A percentile compares a stretch with the other conserved stretches of the same genome.
phyloP scores from a whole-genome alignment of 2,329 filamentous ascomycete species.

The Chrysosporium queenslandicum region DNA sequence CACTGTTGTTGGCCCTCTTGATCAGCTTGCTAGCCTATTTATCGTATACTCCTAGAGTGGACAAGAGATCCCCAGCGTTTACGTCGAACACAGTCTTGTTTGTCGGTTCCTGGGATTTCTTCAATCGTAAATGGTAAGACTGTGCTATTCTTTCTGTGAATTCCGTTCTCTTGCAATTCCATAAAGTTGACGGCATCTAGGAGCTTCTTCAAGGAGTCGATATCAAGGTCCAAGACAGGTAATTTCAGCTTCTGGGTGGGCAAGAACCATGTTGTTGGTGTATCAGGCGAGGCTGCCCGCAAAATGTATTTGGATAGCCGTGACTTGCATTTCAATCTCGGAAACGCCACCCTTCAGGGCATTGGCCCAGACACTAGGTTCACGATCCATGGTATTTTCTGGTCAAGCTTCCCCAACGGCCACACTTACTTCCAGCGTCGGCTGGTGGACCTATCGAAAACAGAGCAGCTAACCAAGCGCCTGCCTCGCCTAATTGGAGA shows the following conservation, averaged over 20 bases:
- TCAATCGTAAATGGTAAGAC: neutral
- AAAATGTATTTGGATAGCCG: neutral
- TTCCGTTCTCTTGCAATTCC: too few species aligned
- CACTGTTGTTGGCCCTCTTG: neutral
- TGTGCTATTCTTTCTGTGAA: neutral
- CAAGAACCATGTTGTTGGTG: neutral
- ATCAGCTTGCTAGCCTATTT: neutral
- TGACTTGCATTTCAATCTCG: neutral
- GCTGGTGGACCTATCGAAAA: neutral
- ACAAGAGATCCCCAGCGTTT: neutral
- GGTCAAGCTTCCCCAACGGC: neutral
- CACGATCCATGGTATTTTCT: neutral
- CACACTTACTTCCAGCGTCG: neutral
- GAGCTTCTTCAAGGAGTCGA: neutral
- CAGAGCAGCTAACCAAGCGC: neutral
- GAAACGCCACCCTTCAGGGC: neutral
- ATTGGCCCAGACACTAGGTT: neutral
- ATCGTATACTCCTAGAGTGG: neutral
- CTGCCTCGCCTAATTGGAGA: neutral
- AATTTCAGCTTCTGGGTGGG: slow-evolving; percentile 2
- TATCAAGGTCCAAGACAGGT: neutral
- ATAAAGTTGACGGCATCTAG: neutral
- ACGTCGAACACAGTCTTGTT: neutral
- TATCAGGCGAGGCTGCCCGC: neutral
- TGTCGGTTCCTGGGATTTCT: neutral